Percentiles rank a stretch among this genome's conserved stretches.
These are phyloP conservation scores for Paracamarosporium sp. DNA, from an alignment of 2,329 filamentous ascomycete genomes.

Conservation along the genomic window DNA sequence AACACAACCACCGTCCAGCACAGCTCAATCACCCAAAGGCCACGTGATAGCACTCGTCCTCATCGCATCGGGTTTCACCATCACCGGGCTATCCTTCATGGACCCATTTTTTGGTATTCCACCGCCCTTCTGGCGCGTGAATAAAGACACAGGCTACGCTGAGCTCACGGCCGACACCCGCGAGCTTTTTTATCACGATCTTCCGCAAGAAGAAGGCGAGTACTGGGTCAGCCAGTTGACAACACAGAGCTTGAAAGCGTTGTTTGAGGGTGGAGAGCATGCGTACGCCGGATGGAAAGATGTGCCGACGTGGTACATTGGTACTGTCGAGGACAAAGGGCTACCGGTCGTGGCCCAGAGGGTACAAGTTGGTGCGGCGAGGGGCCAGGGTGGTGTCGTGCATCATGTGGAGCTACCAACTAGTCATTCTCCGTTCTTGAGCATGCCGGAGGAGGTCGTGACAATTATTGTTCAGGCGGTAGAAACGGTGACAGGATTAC, in stretches of 20 bases:
- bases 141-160: slow-evolving; percentile 47
- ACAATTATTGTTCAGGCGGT: slow-evolving; percentile 49
- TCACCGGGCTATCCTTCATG: slow-evolving; percentile 23
- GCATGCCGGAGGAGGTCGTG: slow-evolving; percentile 51
- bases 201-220: slow-evolving; percentile 52
- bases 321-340: slow-evolving; percentile 51
- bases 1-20: slow-evolving; percentile 19
- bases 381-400: slow-evolving; percentile 45
- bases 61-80: slow-evolving; percentile 23
- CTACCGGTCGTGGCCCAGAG: slow-evolving; percentile 51
- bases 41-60: slow-evolving; percentile 19
- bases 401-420: slow-evolving; percentile 51
- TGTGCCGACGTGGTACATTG: slow-evolving; percentile 57
- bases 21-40: background rate
- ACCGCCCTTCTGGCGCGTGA: slow-evolving; percentile 18
- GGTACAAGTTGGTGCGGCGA: slow-evolving; percentile 48
- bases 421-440: slow-evolving; percentile 61
- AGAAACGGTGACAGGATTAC: slow-evolving; percentile 10
- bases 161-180: slow-evolving; percentile 46
- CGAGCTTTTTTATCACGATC: slow-evolving; percentile 60
- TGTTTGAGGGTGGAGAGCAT: slow-evolving; percentile 55
- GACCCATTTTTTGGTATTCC: slow-evolving; percentile 16
- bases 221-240: slow-evolving; percentile 52
- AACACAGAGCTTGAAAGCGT: slow-evolving; percentile 51
- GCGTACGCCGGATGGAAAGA: slow-evolving; percentile 57